Evolutionary conservation across 768 basidiomycete genomes (phyloP).

Genomic region (Rhizopogon sp.): DNA sequence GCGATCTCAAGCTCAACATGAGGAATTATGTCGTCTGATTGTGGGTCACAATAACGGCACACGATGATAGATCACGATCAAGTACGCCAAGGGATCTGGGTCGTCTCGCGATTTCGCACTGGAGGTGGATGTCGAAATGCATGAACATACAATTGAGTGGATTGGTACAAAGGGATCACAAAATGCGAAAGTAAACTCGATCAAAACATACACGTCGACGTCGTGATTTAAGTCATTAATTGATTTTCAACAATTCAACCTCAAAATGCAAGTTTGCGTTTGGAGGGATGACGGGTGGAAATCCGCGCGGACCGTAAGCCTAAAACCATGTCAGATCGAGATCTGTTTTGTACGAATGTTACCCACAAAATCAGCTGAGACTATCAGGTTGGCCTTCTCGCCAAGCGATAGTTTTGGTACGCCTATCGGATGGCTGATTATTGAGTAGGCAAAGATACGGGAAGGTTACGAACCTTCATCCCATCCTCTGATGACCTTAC

Average conservation of each 20-base stretch:
- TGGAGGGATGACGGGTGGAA: conserved; percentile 74
- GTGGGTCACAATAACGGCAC: no score
- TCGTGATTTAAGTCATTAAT: conserved; percentile 21
- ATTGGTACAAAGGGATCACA: conserved; percentile 20
- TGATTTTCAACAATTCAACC: conserved; percentile 78
- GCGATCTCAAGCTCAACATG: neutral
- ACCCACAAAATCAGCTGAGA: conserved; percentile 76
- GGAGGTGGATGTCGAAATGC: neutral
- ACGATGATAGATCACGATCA: neutral
- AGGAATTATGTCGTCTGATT: neutral
- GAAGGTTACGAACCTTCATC: conserved; percentile 62
- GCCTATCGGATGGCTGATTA: conserved; percentile 40
- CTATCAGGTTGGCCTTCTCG: conserved; percentile 62
- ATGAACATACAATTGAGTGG: conserved; percentile 16
- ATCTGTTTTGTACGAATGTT: conserved; percentile 1
- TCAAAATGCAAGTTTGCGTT: conserved; percentile 76
- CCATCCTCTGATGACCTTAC: conserved; percentile 87
- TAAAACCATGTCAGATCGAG: conserved; percentile 21
- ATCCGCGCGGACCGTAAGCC: conserved; percentile 74
- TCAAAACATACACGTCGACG: conserved; percentile 12
- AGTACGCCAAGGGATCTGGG: neutral
- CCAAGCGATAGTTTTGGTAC: conserved; percentile 75
- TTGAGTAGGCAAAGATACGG: neutral
- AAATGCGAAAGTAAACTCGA: conserved; percentile 8
- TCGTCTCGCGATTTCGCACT: neutral